Evolutionary conservation across 148 eudicot genomes (phyloP).

Genomic region (Rheum nobile): DNA sequence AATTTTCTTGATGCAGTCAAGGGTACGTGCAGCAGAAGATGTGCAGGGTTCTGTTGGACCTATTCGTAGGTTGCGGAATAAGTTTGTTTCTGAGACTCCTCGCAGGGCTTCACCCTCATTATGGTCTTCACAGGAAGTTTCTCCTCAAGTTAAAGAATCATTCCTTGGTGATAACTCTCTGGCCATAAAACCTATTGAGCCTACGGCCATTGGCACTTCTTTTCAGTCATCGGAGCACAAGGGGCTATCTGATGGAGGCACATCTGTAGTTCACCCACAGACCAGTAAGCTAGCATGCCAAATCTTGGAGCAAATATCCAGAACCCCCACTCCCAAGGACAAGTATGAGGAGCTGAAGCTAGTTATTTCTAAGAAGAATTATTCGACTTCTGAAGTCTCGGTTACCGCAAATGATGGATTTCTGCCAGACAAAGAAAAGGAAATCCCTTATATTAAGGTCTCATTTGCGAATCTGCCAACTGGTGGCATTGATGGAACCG

Average conservation of each 20-base stretch:
- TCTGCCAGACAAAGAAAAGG: constrained; percentile 19
- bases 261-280: constrained; percentile 27
- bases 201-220: constrained; percentile 19
- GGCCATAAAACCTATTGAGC: constrained; percentile 33
- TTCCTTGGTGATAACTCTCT: constrained; percentile 14
- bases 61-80: constrained; percentile 45
- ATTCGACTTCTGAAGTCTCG: constrained; percentile 17
- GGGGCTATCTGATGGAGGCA: constrained; percentile 19
- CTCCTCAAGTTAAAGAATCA: constrained; percentile 6
- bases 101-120: constrained; percentile 34
- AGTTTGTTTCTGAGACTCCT: constrained; percentile 41
- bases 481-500: constrained; percentile 17
- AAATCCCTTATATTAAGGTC: constrained; percentile 11
- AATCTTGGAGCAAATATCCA: constrained; percentile 65
- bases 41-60: constrained; percentile 67
- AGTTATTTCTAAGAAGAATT: constrained; percentile 38
- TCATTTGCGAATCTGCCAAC: constrained; percentile 18
- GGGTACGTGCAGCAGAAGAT: constrained; percentile 22
- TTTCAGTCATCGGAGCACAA: constrained; percentile 15
- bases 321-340: constrained; percentile 52
- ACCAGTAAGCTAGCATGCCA: constrained; percentile 49
- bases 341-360: constrained; percentile 58
- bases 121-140: constrained; percentile 25
- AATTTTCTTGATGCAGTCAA: constrained; percentile 18
- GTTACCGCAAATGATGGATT: constrained; percentile 7